Evolutionary conservation across 208 protist species (phyloP), one percentile per base, ranked within the genome.

Genomic region (Leishmania martiniquensis): DNA sequence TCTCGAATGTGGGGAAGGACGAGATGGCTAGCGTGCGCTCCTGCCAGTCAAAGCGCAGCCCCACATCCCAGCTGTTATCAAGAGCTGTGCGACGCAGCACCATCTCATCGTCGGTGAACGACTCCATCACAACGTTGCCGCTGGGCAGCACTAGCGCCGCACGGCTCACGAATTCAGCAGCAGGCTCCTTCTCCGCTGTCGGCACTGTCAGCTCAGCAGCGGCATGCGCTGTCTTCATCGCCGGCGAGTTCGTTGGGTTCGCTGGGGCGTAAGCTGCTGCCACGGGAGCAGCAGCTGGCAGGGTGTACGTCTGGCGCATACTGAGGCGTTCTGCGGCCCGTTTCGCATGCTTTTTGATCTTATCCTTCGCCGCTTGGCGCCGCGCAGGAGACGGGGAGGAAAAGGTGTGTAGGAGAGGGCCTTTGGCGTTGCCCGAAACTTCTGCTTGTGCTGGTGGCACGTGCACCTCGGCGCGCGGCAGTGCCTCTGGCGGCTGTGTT

Each of bases 11-110:
- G 37, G 91, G 88, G 47, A 95, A 81, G 25, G 89, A 85, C 22
- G 82, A 87, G 63, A 95, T 85, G 34, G 87, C 82, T 10, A 93
- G 78, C 47, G 91, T 87, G 55, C 89, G 90, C 60, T 84, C 81
- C 63, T 78, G 85, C 89, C 91, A 95, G 80, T 95, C 91, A 70
- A 89, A 95, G 59, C 89, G 89, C 65, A 95, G 83, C 10, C 87
- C 89, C 51, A 95, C 80, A 44, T 88, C 86, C 91, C 91, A 95
- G 71, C 82, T 80, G 57, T 84, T 78, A n/a, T 93, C 89, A 7
- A 90, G 39, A 59, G 79, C 82, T n/a, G 72, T n/a, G 39, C 91
- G 87, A 6, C 86, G 87, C 55, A 89, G 77, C 37, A 91, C 67
- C 80, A 95, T 89, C 74, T 93, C 87, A n/a, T 83, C 9, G 12